Base-by-base conservation (phyloP, 139 green algal genomes). In the Chlorella sp. region DNA sequence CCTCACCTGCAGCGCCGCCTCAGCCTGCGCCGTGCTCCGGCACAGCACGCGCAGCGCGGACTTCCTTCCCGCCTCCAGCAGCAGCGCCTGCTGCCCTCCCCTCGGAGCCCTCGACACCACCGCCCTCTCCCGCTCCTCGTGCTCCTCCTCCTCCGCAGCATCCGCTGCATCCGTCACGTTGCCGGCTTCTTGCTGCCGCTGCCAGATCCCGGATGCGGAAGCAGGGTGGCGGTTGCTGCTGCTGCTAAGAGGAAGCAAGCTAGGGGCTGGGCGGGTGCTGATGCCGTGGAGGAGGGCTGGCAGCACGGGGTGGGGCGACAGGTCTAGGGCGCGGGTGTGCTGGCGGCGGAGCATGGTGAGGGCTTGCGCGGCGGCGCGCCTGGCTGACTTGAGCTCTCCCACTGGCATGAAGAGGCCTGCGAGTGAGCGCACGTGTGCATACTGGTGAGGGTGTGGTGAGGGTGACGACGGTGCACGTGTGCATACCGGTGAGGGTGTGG, bases 11-110 rank as follows among this genome's bases (percentile, higher is more conserved):
- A 55, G 42, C 10, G 42, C 42, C 10, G 42, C 42, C 17, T 55
- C 42, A 17, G 78, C 77, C 60, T 93, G 88, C 31, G 72, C 83
- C n/a, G 71, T 80, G 17, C 77, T 90, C 32, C 91, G 83, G 74
- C 91, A 97, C 51, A 97, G 78, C 64, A 97, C 81, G 4, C 87
- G 73, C 5, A 91, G 49, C 10, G 31, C 27, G 1, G 51, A 55
- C 36, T 3, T 17, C 3, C 62, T 32, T 6, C 34, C 67, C 49
- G 2, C 36, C 49, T 31, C 36, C 34, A 3, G 1, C 51, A 2
- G 24, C 34, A 1, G 35, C 69, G 24, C 24, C 55, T 2, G 35
- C 34, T 23, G 0, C 29, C 4, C 2, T 35, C 33, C 49, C 32
- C 2, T 24, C 0, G 24, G 10, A 10, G 42, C 42, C 42, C 42